Evolutionary conservation across 371 early-diverging fungal genomes (phyloP), one percentile per base, ranked within the genome.

Genomic region (Circinella minor): DNA sequence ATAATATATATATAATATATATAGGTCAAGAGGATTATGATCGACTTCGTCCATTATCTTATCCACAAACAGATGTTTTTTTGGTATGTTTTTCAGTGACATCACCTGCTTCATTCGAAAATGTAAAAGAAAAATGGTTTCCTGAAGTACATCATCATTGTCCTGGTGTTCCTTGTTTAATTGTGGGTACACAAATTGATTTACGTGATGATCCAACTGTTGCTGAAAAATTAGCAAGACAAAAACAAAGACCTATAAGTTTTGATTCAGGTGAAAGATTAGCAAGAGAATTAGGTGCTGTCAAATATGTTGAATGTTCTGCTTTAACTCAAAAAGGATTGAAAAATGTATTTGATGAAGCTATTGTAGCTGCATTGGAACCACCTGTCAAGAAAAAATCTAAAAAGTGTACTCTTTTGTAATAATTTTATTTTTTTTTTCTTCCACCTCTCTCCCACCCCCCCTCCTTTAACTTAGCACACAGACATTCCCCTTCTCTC

Each of bases 301-400:
- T 96, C 72, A 96, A 96, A 82, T 99, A 98, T 80, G 93, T 99
- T 59, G 99, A 99, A 76, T 99, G 99, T 77, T 97, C 97, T 64
- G 97, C 99, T 36, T 81, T 97, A 73, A 98, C 98, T 43, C 99
- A 97, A 77, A 91, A 92, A 76, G 91, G 99, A 6, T 84, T 99
- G 68, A 96, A 98, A 83, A 97, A 99, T 76, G 98, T 99, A 37
- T 98, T 98, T 88, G 98, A 97, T 78, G 98, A 98, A 80, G 98
- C 98, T 9, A 98, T 98, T 74, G 95, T 98, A 38, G 99, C 98
- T n/a, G 99, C 98, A 39, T 79, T 98, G 70, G 97, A 96, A 73
- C 98, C 98, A 37, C 98, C 97, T 34, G 85, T 86, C 27, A 83
- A 89, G 70, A 91, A 90, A 84, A 91, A 92, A 84, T 88, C 90